These are phyloP conservation scores for Funneliformis caledonium DNA, from an alignment of 371 early-diverging fungal species.

Conservation along the genomic window DNA sequence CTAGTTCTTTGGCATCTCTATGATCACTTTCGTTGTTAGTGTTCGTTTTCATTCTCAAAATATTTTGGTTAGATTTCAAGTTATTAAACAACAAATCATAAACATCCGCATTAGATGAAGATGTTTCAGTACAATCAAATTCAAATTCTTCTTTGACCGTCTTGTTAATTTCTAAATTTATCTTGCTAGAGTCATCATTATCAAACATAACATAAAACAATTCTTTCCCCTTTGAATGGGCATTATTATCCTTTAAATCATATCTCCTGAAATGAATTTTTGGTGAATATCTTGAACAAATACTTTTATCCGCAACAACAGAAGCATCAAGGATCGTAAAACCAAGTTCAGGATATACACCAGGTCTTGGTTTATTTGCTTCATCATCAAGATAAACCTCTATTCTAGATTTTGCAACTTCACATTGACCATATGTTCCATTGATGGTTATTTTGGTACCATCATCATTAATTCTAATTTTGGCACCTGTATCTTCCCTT, in stretches of 20 bases:
- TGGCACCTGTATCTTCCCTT: background rate
- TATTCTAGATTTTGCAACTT: background rate
- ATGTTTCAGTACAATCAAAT: background rate
- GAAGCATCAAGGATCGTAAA: background rate
- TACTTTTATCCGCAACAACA: background rate
- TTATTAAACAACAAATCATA: background rate
- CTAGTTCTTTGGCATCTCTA: background rate
- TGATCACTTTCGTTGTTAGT: background rate
- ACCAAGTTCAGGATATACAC: background rate
- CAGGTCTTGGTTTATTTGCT: background rate
- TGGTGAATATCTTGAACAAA: background rate
- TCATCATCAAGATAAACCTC: background rate
- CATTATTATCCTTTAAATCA: background rate
- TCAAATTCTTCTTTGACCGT: background rate
- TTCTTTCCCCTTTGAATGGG: background rate
- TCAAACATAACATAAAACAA: background rate
- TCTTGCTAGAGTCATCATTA: background rate
- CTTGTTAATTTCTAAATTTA: background rate
- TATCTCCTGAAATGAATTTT: background rate
- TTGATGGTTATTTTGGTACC: background rate
- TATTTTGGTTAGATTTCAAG: background rate
- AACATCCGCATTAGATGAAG: background rate
- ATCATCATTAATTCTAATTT: background rate
- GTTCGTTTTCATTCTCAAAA: background rate
- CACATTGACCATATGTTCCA: background rate